Conservation (phyloP, 805 yeast species). For the baker's yeast (Saccharomyces cerevisiae) region DNA sequence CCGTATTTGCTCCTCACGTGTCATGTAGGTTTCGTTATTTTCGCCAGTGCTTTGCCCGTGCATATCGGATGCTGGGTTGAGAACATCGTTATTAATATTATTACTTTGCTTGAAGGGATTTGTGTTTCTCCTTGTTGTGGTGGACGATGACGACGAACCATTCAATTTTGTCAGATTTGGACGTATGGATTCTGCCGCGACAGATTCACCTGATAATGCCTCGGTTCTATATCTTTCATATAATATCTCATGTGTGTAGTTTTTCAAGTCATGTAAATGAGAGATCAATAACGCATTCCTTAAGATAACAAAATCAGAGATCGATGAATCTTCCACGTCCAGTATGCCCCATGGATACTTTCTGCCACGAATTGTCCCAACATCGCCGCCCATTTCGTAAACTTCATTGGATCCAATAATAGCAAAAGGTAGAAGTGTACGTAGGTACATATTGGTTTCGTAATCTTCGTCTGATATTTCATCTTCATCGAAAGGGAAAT, state of each 20-base stretch:
- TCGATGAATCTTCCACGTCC: slow-evolving; percentile 62
- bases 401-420: slow-evolving; percentile 62
- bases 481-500: slow-evolving; percentile 56
- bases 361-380: slow-evolving; percentile 38
- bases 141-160: background rate
- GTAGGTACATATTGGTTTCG: slow-evolving; percentile 56
- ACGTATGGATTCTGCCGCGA: slow-evolving; percentile 20
- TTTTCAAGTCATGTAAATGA: slow-evolving; percentile 82
- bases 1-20: slow-evolving; percentile 83
- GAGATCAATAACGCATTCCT: slow-evolving; percentile 74
- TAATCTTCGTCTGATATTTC: slow-evolving; percentile 53
- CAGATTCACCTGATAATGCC: slow-evolving; percentile 56
- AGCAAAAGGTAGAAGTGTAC: slow-evolving; percentile 58
- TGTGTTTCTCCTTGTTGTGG: background rate
- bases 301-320: slow-evolving; percentile 72
- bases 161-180: background rate
- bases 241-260: slow-evolving; percentile 74
- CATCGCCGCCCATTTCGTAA: slow-evolving; percentile 35
- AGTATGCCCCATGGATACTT: slow-evolving; percentile 55
- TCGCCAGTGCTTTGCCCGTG: slow-evolving; percentile 11
- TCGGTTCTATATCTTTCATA: slow-evolving; percentile 88
- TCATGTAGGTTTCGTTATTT: slow-evolving; percentile 39
- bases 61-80: slow-evolving; percentile 7
- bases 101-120: background rate
- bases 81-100: background rate